phyloP scores from a whole-genome alignment of 352 stramenopile genomes.

The Globisporangium iwayamae region DNA sequence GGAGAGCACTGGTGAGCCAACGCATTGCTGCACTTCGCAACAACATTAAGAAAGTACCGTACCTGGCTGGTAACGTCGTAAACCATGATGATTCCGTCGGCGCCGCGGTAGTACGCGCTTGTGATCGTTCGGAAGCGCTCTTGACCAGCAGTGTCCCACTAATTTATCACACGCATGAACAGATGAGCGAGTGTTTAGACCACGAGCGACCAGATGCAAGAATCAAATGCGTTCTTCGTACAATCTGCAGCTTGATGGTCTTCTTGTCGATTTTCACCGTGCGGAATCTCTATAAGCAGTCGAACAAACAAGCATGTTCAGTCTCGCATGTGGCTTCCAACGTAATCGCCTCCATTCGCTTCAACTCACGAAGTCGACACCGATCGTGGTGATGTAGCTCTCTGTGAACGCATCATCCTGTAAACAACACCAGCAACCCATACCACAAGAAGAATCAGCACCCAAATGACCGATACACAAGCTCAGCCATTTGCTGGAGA shows the following conservation, averaged over 20 bases:
- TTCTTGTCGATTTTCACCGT: conserved; percentile 99
- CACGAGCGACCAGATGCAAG: not conserved
- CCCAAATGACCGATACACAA: not conserved
- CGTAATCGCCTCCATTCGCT: not conserved
- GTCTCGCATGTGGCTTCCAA: not conserved
- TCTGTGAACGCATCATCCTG: conserved; percentile 97
- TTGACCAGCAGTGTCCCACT: conserved; percentile 98
- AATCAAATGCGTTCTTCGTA: conserved; percentile 31
- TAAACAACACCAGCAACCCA: not conserved
- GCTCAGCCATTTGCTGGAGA: not conserved
- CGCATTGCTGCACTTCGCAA: not conserved
- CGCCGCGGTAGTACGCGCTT: conserved; percentile 98
- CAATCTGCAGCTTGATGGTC: conserved; percentile 98
- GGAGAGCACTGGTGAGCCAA: not conserved
- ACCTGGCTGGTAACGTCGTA: conserved; percentile 98
- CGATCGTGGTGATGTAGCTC: conserved; percentile 96
- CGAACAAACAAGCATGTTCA: conserved; percentile 3
- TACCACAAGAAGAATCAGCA: not conserved
- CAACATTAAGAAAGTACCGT: not conserved
- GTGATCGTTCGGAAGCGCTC: conserved; percentile 99
- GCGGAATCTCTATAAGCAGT: conserved; percentile 80
- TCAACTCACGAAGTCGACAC: conserved; percentile 91
- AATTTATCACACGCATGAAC: not conserved
- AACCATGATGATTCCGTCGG: conserved; percentile 98
- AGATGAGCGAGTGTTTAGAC: conserved; percentile 2